Evolutionary conservation across 1,139 yeast species (phyloP), one percentile per base, ranked within the genome.

Genomic region (Citeromyces hawaiiensis): DNA sequence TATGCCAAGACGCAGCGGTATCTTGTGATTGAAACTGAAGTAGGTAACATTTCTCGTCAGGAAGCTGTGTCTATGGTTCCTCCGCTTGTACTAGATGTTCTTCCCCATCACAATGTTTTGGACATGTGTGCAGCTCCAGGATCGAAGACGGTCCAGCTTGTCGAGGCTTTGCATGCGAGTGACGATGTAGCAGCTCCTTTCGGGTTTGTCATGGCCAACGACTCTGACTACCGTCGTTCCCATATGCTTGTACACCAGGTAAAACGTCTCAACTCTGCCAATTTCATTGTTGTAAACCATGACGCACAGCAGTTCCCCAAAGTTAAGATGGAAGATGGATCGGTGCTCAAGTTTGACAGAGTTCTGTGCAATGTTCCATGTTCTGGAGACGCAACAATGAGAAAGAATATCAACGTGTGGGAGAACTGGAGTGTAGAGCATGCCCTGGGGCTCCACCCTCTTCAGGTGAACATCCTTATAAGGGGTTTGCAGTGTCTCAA

Each of bases 81-180:
- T 35, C 98, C 99, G 8, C 70, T 93, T 49, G 76, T 91, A 41
- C 67, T 93, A 60, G 95, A 88, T 50, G 86, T 93, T 41, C 63
- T 86, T 61, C 91, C 98, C 18, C 83, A 87, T 49, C 97, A 93
- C 56, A 68, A 75, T 39, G 97, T 93, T 31, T 67, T 93, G 49
- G 99, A 93, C 56, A 83, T 93, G 87, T 93, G 99, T 67, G 99
- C 99, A 29, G 97, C 98, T 4, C 99, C 99, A 18, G 99, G 99
- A 31, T 87, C 97, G 30, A 93, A 93, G 59, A 93, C 98, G 36
- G 95, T 96, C 4, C 99, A 93, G 62, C 68, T 93, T 48, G 80
- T 93, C 30, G 99, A 93, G 61, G 83, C 94, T 3, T 68, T 93
- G 44, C 98, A 93, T 54, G 66, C 72, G 18, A 66, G 70, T 16